Percentiles rank a stretch among this genome's conserved stretches.
Evolutionary conservation across 257 asterid species (phyloP).

Genomic region (Nicotiana benthamiana): DNA sequence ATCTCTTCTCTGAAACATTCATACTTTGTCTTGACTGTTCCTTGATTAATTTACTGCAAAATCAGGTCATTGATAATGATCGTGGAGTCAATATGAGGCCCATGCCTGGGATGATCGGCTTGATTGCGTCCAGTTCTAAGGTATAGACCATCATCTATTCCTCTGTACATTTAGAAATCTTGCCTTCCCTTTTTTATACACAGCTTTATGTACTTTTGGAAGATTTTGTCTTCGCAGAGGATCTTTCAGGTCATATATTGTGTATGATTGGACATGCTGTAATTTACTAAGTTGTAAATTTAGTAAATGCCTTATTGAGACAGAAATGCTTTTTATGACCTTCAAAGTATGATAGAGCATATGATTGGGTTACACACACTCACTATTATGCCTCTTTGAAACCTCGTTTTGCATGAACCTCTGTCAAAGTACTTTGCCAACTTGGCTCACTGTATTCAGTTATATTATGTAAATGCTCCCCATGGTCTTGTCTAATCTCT

Average conservation of each 20-base stretch:
- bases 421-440: background rate
- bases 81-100: conserved; percentile 94
- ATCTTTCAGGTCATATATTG: background rate
- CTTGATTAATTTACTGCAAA: conserved; percentile 1
- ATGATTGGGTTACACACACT: background rate
- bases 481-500: background rate
- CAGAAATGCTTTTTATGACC: background rate
- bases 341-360: background rate
- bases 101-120: conserved; percentile 82
- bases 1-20: background rate
- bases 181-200: background rate
- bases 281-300: background rate
- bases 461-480: background rate
- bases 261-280: background rate
- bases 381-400: background rate
- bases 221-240: background rate
- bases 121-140: conserved; percentile 66
- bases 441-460: background rate
- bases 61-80: conserved; percentile 79
- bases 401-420: background rate
- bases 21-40: background rate
- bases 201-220: background rate
- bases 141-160: conserved; percentile 18
- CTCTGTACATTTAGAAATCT: background rate
- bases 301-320: background rate